A percentile compares a stretch with the other conserved stretches of the same genome.
phyloP scores from a whole-genome alignment of 1,139 yeast species.

The Tardiomyces blankii region DNA sequence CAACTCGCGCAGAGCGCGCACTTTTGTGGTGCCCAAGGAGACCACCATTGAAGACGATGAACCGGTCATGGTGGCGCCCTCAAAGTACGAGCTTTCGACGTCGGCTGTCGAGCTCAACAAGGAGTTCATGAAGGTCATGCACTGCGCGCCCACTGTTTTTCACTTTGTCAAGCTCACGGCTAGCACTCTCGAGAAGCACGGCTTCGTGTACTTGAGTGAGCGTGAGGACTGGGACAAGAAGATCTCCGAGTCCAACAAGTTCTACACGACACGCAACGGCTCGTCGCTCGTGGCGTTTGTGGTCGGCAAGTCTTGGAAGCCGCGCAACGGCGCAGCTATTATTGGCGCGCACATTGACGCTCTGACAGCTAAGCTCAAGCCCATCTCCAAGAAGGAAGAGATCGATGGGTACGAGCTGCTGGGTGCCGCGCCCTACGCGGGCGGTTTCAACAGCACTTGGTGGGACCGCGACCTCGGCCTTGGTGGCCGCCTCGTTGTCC shows the following conservation, averaged over 20 bases:
- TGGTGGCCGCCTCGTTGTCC: slow-evolving; percentile 82
- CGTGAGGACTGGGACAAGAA: slow-evolving; percentile 47
- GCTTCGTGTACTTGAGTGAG: slow-evolving; percentile 58
- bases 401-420: slow-evolving; percentile 73
- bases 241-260: slow-evolving; percentile 44
- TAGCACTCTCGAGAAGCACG: slow-evolving; percentile 27
- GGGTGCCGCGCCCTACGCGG: slow-evolving; percentile 93
- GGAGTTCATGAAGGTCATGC: slow-evolving; percentile 43
- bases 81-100: not conserved
- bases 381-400: slow-evolving; percentile 57
- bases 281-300: slow-evolving; percentile 77
- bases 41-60: not conserved
- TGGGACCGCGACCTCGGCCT: slow-evolving; percentile 88
- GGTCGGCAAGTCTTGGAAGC: slow-evolving; percentile 54
- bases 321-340: slow-evolving; percentile 74
- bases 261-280: slow-evolving; percentile 66
- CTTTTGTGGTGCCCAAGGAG: not conserved
- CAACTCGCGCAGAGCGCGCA: not conserved
- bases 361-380: slow-evolving; percentile 65
- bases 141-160: slow-evolving; percentile 82
- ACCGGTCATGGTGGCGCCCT: not conserved
- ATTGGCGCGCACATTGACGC: slow-evolving; percentile 93
- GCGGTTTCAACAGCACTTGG: slow-evolving; percentile 66
- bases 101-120: not conserved
- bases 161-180: slow-evolving; percentile 65